These are phyloP conservation scores for Epichloe baconii DNA, from an alignment of 2,329 filamentous ascomycete genomes.

Conservation along the genomic window DNA sequence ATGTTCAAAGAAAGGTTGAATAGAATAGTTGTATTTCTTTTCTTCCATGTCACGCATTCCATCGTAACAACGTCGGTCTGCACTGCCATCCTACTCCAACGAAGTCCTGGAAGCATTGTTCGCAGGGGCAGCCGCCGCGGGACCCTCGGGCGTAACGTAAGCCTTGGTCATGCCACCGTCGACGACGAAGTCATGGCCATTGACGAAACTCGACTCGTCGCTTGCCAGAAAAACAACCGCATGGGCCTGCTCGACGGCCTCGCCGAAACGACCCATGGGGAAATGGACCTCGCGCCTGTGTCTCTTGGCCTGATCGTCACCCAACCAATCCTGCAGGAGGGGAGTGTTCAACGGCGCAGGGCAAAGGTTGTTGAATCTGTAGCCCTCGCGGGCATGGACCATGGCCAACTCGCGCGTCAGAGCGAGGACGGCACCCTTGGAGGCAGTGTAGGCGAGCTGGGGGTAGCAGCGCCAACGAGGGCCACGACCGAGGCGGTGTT, in stretches of 20 bases:
- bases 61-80: too few relatives aligned
- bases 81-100: constrained; percentile 19
- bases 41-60: too few relatives aligned
- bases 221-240: constrained; percentile 79
- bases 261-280: constrained; percentile 75
- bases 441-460: constrained; percentile 85
- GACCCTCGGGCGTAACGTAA: constrained; percentile 60
- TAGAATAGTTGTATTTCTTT: too few relatives aligned
- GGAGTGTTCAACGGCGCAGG: constrained; percentile 88
- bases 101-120: constrained; percentile 46
- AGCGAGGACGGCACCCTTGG: constrained; percentile 83
- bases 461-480: constrained; percentile 73
- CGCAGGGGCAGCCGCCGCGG: constrained; percentile 36
- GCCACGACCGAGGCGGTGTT: constrained; percentile 88
- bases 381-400: constrained; percentile 79
- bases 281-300: constrained; percentile 79
- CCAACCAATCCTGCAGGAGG: constrained; percentile 84
- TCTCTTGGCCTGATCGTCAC: constrained; percentile 72
- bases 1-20: too few relatives aligned
- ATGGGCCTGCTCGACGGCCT: constrained; percentile 87
- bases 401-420: constrained; percentile 85
- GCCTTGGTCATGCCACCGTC: constrained; percentile 94
- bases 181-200: constrained; percentile 84
- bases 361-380: constrained; percentile 81
- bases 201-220: constrained; percentile 82